Percentiles rank a stretch among this genome's conserved stretches.
phyloP scores from a whole-genome alignment of 116 monocot species.

The Trichopus zeylanicus region DNA sequence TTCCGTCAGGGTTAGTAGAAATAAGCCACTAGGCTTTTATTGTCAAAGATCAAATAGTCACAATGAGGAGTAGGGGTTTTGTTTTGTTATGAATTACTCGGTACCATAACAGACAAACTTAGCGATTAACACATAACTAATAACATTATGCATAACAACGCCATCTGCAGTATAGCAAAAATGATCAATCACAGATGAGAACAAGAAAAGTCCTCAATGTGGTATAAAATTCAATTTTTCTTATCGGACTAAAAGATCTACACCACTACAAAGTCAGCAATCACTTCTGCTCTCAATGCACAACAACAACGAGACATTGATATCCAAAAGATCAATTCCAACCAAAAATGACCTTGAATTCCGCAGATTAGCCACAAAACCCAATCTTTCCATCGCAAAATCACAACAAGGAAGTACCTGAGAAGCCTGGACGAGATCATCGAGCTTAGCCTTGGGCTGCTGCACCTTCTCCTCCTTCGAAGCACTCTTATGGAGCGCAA shows the following conservation, averaged over 20 bases:
- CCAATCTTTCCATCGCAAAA: not conserved
- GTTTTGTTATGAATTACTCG: no score
- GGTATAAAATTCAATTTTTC: not conserved
- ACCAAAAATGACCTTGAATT: not conserved
- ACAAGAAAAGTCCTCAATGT: no score
- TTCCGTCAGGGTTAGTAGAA: no score
- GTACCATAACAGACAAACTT: not conserved
- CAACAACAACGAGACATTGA: no score
- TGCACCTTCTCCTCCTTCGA: slow-evolving; percentile 11
- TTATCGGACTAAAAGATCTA: not conserved
- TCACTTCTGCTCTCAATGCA: not conserved
- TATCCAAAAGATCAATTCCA: not conserved
- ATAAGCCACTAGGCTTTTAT: no score
- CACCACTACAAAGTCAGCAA: not conserved
- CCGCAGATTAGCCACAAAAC: not conserved
- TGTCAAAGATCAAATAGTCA: no score
- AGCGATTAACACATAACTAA: not conserved
- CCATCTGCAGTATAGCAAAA: not conserved
- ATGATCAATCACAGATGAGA: no score
- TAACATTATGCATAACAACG: not conserved
- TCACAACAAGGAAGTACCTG: slow-evolving; percentile 16
- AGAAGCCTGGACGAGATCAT: slow-evolving; percentile 41
- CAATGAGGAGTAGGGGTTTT: no score
- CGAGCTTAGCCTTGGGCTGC: slow-evolving; percentile 15
- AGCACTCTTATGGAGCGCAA: slow-evolving; percentile 21